Evolutionary conservation across 2,329 filamentous ascomycete species (phyloP).

Genomic region (Escovopsis weberi): DNA sequence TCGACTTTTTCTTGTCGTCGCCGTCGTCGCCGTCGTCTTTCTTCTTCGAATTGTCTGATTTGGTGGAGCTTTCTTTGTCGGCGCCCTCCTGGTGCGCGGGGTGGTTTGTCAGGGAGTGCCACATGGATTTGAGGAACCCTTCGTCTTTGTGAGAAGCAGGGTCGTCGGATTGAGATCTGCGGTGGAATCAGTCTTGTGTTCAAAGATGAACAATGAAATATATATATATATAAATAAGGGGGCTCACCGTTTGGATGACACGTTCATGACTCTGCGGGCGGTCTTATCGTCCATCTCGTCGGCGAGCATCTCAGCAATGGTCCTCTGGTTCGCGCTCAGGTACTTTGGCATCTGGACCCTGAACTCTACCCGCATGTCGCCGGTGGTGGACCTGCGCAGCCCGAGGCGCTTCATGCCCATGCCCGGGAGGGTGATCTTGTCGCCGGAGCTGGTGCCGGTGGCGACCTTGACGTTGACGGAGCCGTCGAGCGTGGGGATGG

Average conservation of each 20-base stretch:
- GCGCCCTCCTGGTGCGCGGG: conserved; percentile 33
- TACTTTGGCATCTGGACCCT: conserved; percentile 93
- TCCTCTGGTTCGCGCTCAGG: conserved; percentile 77
- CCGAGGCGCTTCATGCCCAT: conserved; percentile 88
- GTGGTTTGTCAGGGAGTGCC: conserved; percentile 83
- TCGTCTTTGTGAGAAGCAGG: conserved; percentile 56
- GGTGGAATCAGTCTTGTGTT: no score
- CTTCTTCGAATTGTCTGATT: conserved; percentile 6
- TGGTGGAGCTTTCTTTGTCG: conserved; percentile 12
- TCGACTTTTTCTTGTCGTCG: conserved; percentile 17
- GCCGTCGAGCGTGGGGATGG: conserved; percentile 78
- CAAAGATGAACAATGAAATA: no score
- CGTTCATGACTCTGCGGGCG: conserved; percentile 84
- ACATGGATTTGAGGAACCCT: conserved; percentile 83
- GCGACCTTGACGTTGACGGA: conserved; percentile 81
- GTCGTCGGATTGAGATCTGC: conserved; percentile 10
- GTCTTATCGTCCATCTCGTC: conserved; percentile 91
- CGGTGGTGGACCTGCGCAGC: conserved; percentile 49
- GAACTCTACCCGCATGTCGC: conserved; percentile 89
- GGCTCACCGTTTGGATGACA: conserved; percentile 26
- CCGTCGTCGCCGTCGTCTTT: no score
- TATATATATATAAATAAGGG: background rate
- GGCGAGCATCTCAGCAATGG: conserved; percentile 86
- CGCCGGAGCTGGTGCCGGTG: conserved; percentile 84
- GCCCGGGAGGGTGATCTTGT: conserved; percentile 74